Base-by-base conservation (phyloP, 148 eudicot species). In the Agrostemma githago region DNA sequence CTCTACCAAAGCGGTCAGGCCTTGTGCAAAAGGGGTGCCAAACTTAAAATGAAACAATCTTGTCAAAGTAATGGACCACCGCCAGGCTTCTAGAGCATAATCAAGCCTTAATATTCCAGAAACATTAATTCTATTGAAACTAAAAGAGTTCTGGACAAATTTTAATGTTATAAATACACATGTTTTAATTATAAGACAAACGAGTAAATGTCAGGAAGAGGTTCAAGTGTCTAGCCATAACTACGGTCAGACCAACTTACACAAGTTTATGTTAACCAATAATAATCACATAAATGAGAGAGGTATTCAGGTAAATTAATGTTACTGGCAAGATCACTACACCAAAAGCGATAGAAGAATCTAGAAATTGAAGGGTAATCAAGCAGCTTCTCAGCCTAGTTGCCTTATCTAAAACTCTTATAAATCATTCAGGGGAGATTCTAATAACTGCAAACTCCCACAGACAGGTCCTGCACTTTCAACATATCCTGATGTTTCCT, bases 381-480 rank as follows among this genome's bases (percentile, higher is more conserved):
- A 62, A 34, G 37, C 41, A 62, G 41, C 41, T 6, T 20, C 61
- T 16, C 19, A 15, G 4, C 61, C 61, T 57, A 57, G 17, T 57
- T 57, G 61, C 65, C 39, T 61, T 21, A 37, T 62, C 39, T 26
- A 57, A 57, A 20, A 57, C 20, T 4, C 10, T 26, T 26, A 53
- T 3, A 53, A 16, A 53, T 53, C 11, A 60, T 5, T 7, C 64
- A 60, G 8, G 37, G 14, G 15, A 62, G 15, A 34, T 34, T 62
- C 66, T 62, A 39, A 62, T 26, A 62, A 26, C 39, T 9, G 66
- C 26, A 62, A 62, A 62, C 66, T 26, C 9, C 37, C 26, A 62
- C 26, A 62, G 4, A 62, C 66, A 62, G 66, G 39, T 62, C 66
- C 26, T 20, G 40, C 66, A 34, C 40, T 62, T 62, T 62, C 41